Evolutionary conservation across 2,329 filamentous ascomycete genomes (phyloP).

Genomic region (Penicillium hesseltinei): DNA sequence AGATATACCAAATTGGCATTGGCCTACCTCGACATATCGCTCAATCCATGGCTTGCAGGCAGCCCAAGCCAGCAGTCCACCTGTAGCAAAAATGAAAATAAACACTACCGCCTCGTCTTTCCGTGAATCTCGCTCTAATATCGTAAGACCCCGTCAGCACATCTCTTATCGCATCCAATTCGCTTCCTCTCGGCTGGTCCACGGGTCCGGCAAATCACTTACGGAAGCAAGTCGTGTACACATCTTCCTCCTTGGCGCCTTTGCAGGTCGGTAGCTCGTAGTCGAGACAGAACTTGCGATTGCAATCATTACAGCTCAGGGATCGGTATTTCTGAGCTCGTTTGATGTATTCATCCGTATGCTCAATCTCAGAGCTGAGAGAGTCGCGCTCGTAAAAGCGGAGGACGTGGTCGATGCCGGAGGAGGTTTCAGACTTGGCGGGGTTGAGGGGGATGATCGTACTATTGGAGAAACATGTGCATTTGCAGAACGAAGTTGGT

Average conservation of each 20-base stretch:
- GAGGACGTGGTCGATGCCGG: constrained; percentile 20
- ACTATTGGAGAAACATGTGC: constrained; percentile 66
- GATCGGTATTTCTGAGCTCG: constrained; percentile 39
- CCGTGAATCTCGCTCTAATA: constrained; percentile 60
- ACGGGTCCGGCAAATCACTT: constrained; percentile 10
- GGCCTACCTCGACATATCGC: constrained; percentile 53
- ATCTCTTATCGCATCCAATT: neutral
- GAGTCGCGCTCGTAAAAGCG: constrained; percentile 21
- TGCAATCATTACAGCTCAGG: constrained; percentile 64
- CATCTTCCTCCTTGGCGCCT: constrained; percentile 60
- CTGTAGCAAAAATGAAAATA: constrained; percentile 64
- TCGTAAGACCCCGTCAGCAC: neutral
- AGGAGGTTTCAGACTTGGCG: constrained; percentile 24
- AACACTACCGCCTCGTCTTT: constrained; percentile 67
- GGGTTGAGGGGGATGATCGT: constrained; percentile 65
- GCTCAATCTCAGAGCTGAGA: constrained; percentile 15
- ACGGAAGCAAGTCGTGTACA: constrained; percentile 67
- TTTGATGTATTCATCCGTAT: constrained; percentile 12
- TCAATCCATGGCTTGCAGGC: constrained; percentile 59
- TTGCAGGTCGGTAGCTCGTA: constrained; percentile 63
- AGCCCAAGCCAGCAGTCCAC: constrained; percentile 60
- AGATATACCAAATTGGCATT: neutral
- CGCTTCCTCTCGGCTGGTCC: neutral
- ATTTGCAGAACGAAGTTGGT: constrained; percentile 68
- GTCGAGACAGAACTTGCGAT: constrained; percentile 63